Conservation (phyloP, 2,329 filamentous ascomycete species). For the Mycosphaerella sp. region DNA sequence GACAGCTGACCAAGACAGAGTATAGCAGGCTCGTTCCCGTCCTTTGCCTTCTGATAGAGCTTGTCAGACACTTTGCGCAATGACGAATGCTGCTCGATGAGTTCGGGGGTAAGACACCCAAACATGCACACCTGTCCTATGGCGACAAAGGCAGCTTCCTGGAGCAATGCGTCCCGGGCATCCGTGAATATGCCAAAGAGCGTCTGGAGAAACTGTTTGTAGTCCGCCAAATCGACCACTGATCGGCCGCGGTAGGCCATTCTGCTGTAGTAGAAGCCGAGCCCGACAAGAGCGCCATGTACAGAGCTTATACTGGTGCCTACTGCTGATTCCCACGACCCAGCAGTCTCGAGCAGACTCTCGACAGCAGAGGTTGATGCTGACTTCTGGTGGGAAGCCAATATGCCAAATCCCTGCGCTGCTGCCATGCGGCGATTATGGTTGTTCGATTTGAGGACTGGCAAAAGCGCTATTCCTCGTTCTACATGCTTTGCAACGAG, state of each 20-base stretch:
- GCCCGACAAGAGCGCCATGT: constrained; percentile 55
- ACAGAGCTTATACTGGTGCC: constrained; percentile 55
- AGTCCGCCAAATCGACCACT: not conserved
- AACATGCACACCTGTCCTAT: constrained; percentile 59
- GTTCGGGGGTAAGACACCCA: constrained; percentile 45
- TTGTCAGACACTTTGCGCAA: constrained; percentile 50
- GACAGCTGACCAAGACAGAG: constrained; percentile 71
- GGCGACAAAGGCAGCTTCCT: constrained; percentile 52
- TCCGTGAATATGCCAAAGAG: constrained; percentile 49
- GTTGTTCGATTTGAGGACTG: constrained; percentile 64
- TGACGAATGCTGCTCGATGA: constrained; percentile 26
- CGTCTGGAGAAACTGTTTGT: constrained; percentile 39
- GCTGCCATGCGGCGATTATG: constrained; percentile 59
- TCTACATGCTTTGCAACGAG: constrained; percentile 47
- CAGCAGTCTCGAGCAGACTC: constrained; percentile 33
- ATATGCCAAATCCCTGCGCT: constrained; percentile 67
- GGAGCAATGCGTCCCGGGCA: constrained; percentile 51
- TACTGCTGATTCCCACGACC: constrained; percentile 53
- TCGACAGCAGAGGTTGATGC: constrained; percentile 39
- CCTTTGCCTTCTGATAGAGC: constrained; percentile 64
- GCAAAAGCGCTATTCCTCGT: constrained; percentile 50
- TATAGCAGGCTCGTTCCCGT: constrained; percentile 76
- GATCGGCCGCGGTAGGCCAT: constrained; percentile 44
- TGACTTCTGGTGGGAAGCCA: constrained; percentile 57
- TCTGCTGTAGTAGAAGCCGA: constrained; percentile 55